phyloP scores from a whole-genome alignment of 768 basidiomycete species.

The Termitomyces sp. region DNA sequence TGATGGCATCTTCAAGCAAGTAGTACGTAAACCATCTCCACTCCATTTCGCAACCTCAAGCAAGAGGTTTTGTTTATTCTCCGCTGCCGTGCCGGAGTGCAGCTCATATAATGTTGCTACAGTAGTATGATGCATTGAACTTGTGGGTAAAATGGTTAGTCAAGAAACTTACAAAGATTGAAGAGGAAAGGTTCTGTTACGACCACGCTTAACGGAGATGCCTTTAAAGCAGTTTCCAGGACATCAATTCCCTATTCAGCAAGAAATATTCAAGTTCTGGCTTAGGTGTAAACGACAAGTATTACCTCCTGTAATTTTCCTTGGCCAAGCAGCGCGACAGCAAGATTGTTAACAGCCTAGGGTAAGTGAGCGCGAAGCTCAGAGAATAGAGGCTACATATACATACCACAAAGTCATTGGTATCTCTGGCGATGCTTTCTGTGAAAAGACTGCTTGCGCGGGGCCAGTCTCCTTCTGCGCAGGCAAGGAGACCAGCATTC shows the following conservation, averaged over 20 bases:
- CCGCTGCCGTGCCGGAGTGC: conserved; percentile 64
- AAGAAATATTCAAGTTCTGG: neutral
- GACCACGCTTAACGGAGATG: conserved; percentile 69
- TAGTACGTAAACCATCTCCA: conserved; percentile 75
- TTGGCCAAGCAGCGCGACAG: conserved; percentile 67
- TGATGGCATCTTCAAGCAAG: conserved; percentile 77
- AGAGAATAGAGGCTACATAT: neutral
- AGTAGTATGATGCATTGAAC: neutral
- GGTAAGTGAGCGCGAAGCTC: neutral
- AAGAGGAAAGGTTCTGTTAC: conserved; percentile 83
- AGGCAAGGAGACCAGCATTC: conserved; percentile 65
- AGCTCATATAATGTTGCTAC: conserved; percentile 83
- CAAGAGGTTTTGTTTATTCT: conserved; percentile 74
- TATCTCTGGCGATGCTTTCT: conserved; percentile 45
- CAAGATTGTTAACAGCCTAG: conserved; percentile 64
- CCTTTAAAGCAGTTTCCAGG: conserved; percentile 57
- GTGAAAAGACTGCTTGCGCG: conserved; percentile 44
- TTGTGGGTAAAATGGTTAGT: neutral
- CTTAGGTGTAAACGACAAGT: neutral
- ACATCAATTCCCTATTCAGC: conserved; percentile 59
- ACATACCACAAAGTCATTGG: conserved; percentile 58
- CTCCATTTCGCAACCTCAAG: conserved; percentile 83
- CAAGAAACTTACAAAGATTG: conserved; percentile 63
- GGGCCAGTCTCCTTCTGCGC: conserved; percentile 70
- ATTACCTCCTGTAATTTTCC: conserved; percentile 71